Conservation (phyloP, 257 asterid genomes). For the Knoxia roxburghii region DNA sequence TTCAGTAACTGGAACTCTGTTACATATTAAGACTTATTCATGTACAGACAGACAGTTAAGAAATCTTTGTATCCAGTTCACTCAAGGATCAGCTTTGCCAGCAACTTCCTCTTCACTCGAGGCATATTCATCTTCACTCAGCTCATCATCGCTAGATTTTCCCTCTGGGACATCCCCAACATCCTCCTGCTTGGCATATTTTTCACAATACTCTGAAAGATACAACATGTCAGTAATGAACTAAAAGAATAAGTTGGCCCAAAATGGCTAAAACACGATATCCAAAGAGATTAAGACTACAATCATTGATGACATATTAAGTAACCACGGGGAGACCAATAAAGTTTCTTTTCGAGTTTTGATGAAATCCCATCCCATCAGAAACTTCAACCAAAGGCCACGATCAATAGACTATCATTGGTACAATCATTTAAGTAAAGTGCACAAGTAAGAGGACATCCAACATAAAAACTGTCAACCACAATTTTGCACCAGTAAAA, state of each 20-base stretch:
- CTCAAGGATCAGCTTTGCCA: slow-evolving; percentile 68
- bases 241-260: background rate
- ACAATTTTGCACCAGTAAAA: background rate
- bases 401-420: background rate
- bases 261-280: background rate
- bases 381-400: background rate
- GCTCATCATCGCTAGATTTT: slow-evolving; percentile 69
- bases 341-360: background rate
- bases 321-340: background rate
- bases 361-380: background rate
- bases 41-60: slow-evolving; percentile 35
- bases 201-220: slow-evolving; percentile 60
- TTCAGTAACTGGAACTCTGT: slow-evolving; percentile 11
- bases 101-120: slow-evolving; percentile 74
- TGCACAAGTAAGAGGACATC: background rate
- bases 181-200: slow-evolving; percentile 72
- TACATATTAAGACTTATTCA: slow-evolving; percentile 27
- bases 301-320: background rate
- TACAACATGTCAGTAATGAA: background rate
- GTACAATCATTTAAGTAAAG: background rate
- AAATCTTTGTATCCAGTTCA: slow-evolving; percentile 14
- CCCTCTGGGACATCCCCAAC: slow-evolving; percentile 67
- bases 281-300: background rate
- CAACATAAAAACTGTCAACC: background rate
- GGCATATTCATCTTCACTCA: slow-evolving; percentile 61